Conservation (phyloP, 805 yeast genomes). For the Metschnikowia koreensis region DNA sequence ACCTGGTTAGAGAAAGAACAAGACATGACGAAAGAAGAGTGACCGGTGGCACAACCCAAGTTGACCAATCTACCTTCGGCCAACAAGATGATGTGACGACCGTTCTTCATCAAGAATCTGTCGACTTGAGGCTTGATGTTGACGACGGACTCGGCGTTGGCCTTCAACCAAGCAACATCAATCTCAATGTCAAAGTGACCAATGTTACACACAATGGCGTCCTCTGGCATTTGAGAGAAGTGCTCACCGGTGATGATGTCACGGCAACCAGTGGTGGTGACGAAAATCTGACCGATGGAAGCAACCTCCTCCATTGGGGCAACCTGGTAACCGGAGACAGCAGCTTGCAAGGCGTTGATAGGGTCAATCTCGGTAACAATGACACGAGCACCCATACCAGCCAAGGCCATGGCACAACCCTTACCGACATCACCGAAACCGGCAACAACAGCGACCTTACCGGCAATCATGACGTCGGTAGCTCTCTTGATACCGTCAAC, state of each 20-base stretch:
- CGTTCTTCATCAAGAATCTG: conserved; percentile 85
- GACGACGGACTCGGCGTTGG: conserved; percentile 86
- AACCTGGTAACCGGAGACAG: conserved; percentile 98
- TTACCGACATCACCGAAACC: conserved; percentile 99
- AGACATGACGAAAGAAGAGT: conserved; percentile 98
- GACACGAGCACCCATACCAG: conserved; percentile 99
- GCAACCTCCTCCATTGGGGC: conserved; percentile 94
- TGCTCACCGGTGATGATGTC: conserved; percentile 91
- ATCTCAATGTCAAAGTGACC: conserved; percentile 99
- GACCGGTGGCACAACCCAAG: conserved; percentile 99
- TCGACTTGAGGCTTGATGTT: conserved; percentile 99
- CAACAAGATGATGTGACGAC: conserved; percentile 90
- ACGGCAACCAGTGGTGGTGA: conserved; percentile 99
- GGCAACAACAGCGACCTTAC: conserved; percentile 98
- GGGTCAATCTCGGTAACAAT: conserved; percentile 97
- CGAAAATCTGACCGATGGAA: conserved; percentile 91
- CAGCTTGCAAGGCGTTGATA: conserved; percentile 98
- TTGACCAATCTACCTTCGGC: conserved; percentile 99
- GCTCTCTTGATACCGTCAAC: conserved; percentile 99
- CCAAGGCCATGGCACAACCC: conserved; percentile 99
- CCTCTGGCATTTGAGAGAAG: conserved; percentile 94
- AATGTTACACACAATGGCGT: conserved; percentile 98
- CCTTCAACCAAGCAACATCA: conserved; percentile 98
- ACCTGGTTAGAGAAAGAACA: conserved; percentile 99
- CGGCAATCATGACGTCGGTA: conserved; percentile 99